A percentile compares a stretch with the other conserved stretches of the same genome.
These are phyloP conservation scores for Trapa bicornis DNA, from an alignment of 345 rosid species.

Conservation along the genomic window DNA sequence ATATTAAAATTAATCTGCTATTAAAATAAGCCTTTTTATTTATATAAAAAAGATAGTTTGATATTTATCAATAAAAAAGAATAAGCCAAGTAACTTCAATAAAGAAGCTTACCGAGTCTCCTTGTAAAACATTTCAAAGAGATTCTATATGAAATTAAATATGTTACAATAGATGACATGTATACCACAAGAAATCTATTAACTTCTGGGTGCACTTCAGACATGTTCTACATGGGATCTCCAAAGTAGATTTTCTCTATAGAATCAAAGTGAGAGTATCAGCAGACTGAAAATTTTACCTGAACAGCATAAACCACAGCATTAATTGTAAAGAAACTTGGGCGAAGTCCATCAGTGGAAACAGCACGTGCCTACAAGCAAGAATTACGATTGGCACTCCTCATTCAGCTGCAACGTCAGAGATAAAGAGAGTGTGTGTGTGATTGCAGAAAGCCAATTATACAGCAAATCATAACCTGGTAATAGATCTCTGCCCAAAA, in stretches of 20 bases:
- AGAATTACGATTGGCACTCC: conserved; percentile 5
- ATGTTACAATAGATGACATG: no score
- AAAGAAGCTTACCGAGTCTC: no score
- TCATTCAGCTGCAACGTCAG: background rate
- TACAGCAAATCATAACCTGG: conserved; percentile 34
- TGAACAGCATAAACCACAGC: conserved; percentile 64
- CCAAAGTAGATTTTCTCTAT: background rate
- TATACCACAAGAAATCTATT: no score
- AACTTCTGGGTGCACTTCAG: background rate
- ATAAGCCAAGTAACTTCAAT: no score
- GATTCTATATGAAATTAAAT: no score
- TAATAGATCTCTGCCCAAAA: conserved; percentile 97
- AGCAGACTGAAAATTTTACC: conserved; percentile 28
- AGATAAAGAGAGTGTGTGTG: background rate
- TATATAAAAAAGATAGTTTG: no score
- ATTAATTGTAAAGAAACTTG: conserved; percentile 69
- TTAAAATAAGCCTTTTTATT: no score
- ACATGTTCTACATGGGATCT: background rate
- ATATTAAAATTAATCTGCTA: no score
- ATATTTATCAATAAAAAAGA: no score
- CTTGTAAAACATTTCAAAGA: no score
- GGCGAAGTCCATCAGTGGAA: conserved; percentile 76
- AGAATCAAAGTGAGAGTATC: background rate
- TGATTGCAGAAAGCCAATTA: background rate
- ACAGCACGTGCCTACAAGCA: conserved; percentile 60